Base-by-base conservation (phyloP, 75 land plant genomes). In the Sequoia sempervirens region DNA sequence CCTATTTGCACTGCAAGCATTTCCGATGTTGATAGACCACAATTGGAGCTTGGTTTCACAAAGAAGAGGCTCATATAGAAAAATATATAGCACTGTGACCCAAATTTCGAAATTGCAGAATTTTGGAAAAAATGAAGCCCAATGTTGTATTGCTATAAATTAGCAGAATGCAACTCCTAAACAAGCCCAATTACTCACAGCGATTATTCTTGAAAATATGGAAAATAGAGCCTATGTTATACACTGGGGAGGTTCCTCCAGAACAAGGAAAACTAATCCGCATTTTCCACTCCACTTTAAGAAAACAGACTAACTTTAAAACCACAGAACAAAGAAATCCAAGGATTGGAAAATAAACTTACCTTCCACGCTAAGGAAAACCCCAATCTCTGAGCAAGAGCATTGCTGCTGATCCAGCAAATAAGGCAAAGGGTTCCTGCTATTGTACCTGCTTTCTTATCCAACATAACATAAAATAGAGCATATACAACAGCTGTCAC, bases 331-430 rank as follows among this genome's bases (percentile, higher is more conserved):
- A 73, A 37, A 58, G 18, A 76, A 69, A 66, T 14, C 52, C 4
- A 26, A 79, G 52, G 43, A 53, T 11, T 50, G 28, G 23, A 14
- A 46, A 53, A 79, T 53, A 26, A 66, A 20, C 81, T 84, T 26
- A 96, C 98, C 96, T 97, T 96, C 96, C 95, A 94, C 2, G 92
- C 92, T 20, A 91, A 88, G 84, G 91, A 84, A 79, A 78, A 92
- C 7, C 98, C 96, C 54, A 97, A 89, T 10, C 58, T 81, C 53
- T 73, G 61, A 36, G 95, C 93, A 56, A 96, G 81, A 41, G 81
- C 88, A 80, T 90, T 89, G 81, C 90, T 89, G 1, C 92, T 91
- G 64, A 96, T 64, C 99, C 96, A 96, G 72, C 99, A 97, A 50
- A 81, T 45, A 6, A 94, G 85, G 66, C 96, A 93, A 34, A 94